Percentiles rank a stretch among this genome's conserved stretches.
phyloP scores from a whole-genome alignment of 208 protist species.

The Blastocrithidia nonstop region DNA sequence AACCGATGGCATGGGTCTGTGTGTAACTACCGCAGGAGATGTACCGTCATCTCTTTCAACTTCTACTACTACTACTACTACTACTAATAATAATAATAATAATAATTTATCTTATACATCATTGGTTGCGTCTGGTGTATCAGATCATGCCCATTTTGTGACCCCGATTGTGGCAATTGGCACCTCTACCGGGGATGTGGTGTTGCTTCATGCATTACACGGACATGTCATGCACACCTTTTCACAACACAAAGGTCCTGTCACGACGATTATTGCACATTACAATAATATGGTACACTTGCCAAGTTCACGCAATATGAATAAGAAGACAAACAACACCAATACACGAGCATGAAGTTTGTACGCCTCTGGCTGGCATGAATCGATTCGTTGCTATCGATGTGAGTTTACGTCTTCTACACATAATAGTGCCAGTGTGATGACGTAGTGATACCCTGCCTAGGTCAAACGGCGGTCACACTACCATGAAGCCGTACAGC shows the following conservation, averaged over 20 bases:
- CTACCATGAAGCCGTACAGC: slow-evolving; percentile 73
- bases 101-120: too few relatives aligned
- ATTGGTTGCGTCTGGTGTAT: too few relatives aligned
- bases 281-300: slow-evolving; percentile 10
- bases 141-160: too few relatives aligned
- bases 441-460: slow-evolving; percentile 57
- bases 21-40: slow-evolving; percentile 27
- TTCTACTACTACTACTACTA: too few relatives aligned
- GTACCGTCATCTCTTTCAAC: not conserved
- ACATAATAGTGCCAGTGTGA: not conserved
- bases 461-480: slow-evolving; percentile 84
- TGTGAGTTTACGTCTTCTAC: slow-evolving; percentile 6
- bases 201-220: slow-evolving; percentile 51
- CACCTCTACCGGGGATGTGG: slow-evolving; percentile 69
- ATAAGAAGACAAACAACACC: too few relatives aligned
- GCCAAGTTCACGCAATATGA: too few relatives aligned
- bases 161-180: slow-evolving; percentile 58
- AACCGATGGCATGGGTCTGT: slow-evolving; percentile 58
- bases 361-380: slow-evolving; percentile 78
- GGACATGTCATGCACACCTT: slow-evolving; percentile 56
- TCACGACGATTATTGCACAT: slow-evolving; percentile 52
- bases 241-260: slow-evolving; percentile 68
- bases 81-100: too few relatives aligned
- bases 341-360: too few relatives aligned
- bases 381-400: slow-evolving; percentile 50